Conservation (phyloP, 2,329 filamentous ascomycete genomes). For the Parafenestella ontariensis region DNA sequence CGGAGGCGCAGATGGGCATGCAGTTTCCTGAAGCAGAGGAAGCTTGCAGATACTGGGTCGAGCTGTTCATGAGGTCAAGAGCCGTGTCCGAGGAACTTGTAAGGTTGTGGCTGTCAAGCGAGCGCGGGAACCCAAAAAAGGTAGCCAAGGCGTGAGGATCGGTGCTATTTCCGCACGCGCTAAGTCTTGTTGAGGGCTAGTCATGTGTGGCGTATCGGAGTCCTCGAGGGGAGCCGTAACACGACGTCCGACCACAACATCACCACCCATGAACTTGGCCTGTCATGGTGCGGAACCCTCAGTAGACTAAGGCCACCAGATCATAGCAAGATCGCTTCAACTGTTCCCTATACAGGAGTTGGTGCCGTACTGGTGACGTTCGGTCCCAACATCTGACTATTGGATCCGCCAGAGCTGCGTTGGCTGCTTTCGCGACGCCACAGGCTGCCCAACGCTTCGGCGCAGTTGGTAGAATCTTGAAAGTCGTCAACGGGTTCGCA, state of each 20-base stretch:
- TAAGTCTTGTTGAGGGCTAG: slow-evolving; percentile 16
- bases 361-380: slow-evolving; percentile 11
- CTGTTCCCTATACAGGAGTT: background rate
- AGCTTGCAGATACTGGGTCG: slow-evolving; percentile 17
- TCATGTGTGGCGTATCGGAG: slow-evolving; percentile 29
- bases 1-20: slow-evolving; percentile 17
- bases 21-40: slow-evolving; percentile 9
- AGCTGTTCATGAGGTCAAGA: slow-evolving; percentile 19
- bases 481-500: background rate
- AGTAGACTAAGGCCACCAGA: background rate
- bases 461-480: background rate
- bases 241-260: slow-evolving; percentile 24
- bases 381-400: slow-evolving; percentile 11
- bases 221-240: slow-evolving; percentile 36
- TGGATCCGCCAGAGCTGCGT: slow-evolving; percentile 10
- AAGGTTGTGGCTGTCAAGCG: slow-evolving; percentile 15
- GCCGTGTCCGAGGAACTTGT: slow-evolving; percentile 3
- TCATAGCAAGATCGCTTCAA: background rate
- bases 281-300: slow-evolving; percentile 7
- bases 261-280: slow-evolving; percentile 14
- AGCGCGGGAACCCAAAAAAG: slow-evolving; percentile 25
- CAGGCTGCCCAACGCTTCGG: background rate
- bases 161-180: slow-evolving; percentile 19
- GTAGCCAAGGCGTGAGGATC: slow-evolving; percentile 15
- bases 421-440: slow-evolving; percentile 3